Conservation (phyloP, 164 flowering plant genomes). For the Nymphaea thermarum region DNA sequence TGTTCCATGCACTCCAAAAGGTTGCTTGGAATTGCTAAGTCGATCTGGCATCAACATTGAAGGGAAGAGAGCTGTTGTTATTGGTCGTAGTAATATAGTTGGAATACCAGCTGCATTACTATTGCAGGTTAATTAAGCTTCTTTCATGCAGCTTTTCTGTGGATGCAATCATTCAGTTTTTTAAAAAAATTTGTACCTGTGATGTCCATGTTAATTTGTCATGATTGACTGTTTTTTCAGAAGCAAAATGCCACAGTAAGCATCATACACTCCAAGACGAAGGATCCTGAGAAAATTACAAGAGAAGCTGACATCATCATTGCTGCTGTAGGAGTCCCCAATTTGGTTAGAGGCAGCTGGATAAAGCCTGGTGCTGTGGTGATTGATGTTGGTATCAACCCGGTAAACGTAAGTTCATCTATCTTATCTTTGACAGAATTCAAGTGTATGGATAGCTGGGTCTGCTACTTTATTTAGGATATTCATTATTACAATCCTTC, state of each 20-base stretch:
- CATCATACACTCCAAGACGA: constrained; percentile 77
- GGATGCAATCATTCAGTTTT: neutral
- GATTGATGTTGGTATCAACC: constrained; percentile 93
- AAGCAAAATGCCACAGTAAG: constrained; percentile 89
- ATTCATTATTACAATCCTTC: too few species aligned
- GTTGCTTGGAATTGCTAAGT: constrained; percentile 83
- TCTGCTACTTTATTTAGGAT: too few species aligned
- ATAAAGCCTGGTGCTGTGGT: constrained; percentile 91
- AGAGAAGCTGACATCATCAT: constrained; percentile 86
- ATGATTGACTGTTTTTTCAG: constrained; percentile 25
- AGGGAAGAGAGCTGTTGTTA: constrained; percentile 96
- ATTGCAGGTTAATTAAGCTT: constrained; percentile 42
- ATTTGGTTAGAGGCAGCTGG: constrained; percentile 92
- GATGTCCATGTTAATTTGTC: neutral
- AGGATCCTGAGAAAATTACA: constrained; percentile 69
- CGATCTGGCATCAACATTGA: constrained; percentile 56
- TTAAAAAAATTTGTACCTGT: neutral
- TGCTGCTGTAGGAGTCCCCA: constrained; percentile 76
- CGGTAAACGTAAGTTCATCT: constrained; percentile 55
- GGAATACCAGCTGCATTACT: constrained; percentile 89
- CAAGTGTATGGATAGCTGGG: too few species aligned
- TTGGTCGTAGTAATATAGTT: constrained; percentile 96
- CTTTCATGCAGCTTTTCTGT: neutral
- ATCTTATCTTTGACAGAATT: neutral
- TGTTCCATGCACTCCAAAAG: constrained; percentile 95